Base-by-base conservation (phyloP, 1,139 yeast species). In the Protomyces macrosporus region DNA sequence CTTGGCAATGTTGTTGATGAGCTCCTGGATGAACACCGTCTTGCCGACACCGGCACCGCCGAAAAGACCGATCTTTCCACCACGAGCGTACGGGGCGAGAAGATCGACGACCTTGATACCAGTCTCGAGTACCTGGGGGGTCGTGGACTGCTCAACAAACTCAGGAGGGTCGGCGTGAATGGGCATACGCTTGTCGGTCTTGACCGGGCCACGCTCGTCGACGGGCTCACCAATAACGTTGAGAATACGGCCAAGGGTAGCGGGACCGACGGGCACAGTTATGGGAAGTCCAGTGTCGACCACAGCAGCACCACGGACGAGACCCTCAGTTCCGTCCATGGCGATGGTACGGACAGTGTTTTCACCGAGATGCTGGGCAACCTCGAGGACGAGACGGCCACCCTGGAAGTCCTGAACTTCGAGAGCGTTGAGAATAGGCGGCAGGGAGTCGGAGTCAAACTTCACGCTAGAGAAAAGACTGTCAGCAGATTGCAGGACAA, bases 31-130 rank as follows among this genome's bases (percentile, higher is more conserved):
- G 82, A 93, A 93, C 71, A 93, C 98, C 80, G 98, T 93, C 84
- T 93, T 93, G 84, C 98, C 98, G 90, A 93, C 98, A 91, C 98
- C 98, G 81, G 98, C 98, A 91, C 98, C 98, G 85, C 98, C 98
- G 88, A 93, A 93, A 78, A 93, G 87, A 86, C 98, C 98, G 89
- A 93, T 93, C 87, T 93, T 93, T 89, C 98, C 98, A 88, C 98
- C 98, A 88, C 97, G 91, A 78, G 98, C 98, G 84, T 93, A 93
- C 74, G 98, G 98, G 73, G 98, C 98, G 75, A 93, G 87, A 78
- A 93, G 85, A 79, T 93, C 98, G 82, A 93, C 98, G 80, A 93
- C 98, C 87, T 93, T 93, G 79, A 93, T 93, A 89, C 98, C 98
- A 71, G 98, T 93, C 84, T 91, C 98, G 78, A 93, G 86, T 76